phyloP scores from a whole-genome alignment of 805 yeast species.

The Tetrapisispora pingtungensis region DNA sequence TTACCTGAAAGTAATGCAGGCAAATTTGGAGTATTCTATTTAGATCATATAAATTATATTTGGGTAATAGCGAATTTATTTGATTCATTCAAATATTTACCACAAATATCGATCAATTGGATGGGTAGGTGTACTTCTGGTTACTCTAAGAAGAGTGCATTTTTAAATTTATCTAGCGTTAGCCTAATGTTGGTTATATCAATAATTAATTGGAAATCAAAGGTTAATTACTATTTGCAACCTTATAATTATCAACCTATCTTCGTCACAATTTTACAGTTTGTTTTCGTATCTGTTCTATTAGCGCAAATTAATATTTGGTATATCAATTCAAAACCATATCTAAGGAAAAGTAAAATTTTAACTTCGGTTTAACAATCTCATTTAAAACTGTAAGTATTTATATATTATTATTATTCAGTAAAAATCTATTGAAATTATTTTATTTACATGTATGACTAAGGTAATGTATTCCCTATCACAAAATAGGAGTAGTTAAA shows the following conservation, averaged over 20 bases:
- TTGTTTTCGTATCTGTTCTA: constrained; percentile 10
- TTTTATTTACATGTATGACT: background rate
- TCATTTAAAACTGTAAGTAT: too few relatives aligned
- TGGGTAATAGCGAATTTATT: constrained; percentile 31
- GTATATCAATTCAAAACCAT: constrained; percentile 15
- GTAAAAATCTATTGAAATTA: too few relatives aligned
- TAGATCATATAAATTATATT: constrained; percentile 35
- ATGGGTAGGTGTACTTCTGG: constrained; percentile 28
- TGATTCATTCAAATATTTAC: constrained; percentile 25
- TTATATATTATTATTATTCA: too few relatives aligned
- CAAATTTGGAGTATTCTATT: constrained; percentile 24
- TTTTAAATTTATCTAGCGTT: constrained; percentile 1
- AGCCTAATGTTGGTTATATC: background rate
- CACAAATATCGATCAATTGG: constrained; percentile 36
- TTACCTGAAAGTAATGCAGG: constrained; percentile 19
- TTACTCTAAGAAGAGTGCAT: constrained; percentile 19
- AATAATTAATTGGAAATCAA: constrained; percentile 1
- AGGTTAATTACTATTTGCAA: constrained; percentile 8
- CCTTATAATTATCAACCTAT: constrained; percentile 21
- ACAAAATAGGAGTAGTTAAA: too few relatives aligned
- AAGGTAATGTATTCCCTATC: too few relatives aligned
- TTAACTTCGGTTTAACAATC: background rate
- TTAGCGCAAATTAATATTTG: constrained; percentile 22
- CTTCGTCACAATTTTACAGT: constrained; percentile 10
- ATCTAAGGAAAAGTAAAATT: constrained; percentile 10